Conservation (phyloP, 805 yeast species). For the Groenewaldozyma salmanticensis region DNA sequence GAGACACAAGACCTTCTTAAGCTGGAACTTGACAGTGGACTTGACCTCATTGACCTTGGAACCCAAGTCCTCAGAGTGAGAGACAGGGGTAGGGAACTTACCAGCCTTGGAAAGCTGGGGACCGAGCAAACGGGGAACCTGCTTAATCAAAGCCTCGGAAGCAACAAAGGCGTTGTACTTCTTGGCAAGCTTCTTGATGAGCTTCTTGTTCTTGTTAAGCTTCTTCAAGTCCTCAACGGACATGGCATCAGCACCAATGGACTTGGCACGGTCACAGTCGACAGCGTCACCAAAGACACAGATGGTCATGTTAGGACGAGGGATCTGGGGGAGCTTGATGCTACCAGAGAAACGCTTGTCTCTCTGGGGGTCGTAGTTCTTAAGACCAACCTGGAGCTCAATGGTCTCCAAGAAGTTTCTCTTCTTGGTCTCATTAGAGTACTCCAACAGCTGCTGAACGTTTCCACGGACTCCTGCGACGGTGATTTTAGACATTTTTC, state of each 20-base stretch:
- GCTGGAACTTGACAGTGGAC: constrained; percentile 99
- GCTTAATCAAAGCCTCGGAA: constrained; percentile 98
- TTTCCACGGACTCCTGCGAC: constrained; percentile 92
- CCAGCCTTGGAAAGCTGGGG: constrained; percentile 99
- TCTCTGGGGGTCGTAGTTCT: constrained; percentile 99
- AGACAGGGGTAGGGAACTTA: constrained; percentile 99
- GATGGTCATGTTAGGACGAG: constrained; percentile 99
- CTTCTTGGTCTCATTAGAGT: constrained; percentile 96
- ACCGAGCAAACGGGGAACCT: constrained; percentile 99
- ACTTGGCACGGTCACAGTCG: constrained; percentile 99
- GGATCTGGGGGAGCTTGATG: constrained; percentile 94
- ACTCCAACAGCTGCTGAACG: constrained; percentile 84
- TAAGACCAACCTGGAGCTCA: constrained; percentile 98
- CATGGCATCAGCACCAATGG: constrained; percentile 98
- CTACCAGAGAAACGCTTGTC: constrained; percentile 99
- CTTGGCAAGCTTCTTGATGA: constrained; percentile 99
- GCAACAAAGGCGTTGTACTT: constrained; percentile 99
- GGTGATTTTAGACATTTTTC: constrained; percentile 56
- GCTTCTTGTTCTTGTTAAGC: constrained; percentile 99
- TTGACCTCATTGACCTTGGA: constrained; percentile 92
- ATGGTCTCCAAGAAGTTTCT: constrained; percentile 99
- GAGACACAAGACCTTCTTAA: constrained; percentile 98
- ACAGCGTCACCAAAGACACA: constrained; percentile 99
- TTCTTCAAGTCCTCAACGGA: constrained; percentile 99
- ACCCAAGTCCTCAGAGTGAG: constrained; percentile 98